These are phyloP conservation scores for Entomortierella parvispora DNA, from an alignment of 192 early-diverging fungal species.

Conservation along the genomic window DNA sequence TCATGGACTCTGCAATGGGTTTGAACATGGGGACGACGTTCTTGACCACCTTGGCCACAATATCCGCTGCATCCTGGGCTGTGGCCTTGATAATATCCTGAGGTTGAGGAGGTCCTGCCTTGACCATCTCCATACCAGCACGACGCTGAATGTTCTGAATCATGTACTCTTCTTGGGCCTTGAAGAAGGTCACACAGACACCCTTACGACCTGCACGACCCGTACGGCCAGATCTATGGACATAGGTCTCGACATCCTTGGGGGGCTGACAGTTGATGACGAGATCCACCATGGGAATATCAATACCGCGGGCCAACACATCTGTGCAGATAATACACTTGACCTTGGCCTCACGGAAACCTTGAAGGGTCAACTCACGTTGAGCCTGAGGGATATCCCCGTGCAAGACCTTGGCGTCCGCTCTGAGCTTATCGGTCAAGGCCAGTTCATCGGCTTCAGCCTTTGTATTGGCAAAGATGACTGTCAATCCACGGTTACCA, in stretches of 20 bases:
- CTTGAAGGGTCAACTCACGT: slow-evolving; percentile 82
- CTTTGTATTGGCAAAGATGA: slow-evolving; percentile 97
- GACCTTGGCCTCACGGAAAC: slow-evolving; percentile 88
- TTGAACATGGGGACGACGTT: slow-evolving; percentile 84
- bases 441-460: slow-evolving; percentile 85
- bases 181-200: slow-evolving; percentile 93
- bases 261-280: slow-evolving; percentile 98
- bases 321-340: slow-evolving; percentile 92
- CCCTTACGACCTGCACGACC: slow-evolving; percentile 91
- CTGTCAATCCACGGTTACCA: slow-evolving; percentile 75
- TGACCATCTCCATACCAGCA: slow-evolving; percentile 85
- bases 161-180: slow-evolving; percentile 86
- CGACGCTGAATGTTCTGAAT: slow-evolving; percentile 78
- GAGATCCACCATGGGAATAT: slow-evolving; percentile 96
- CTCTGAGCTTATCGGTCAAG: slow-evolving; percentile 77
- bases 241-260: slow-evolving; percentile 92
- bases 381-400: slow-evolving; percentile 86
- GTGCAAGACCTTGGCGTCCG: slow-evolving; percentile 83
- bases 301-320: slow-evolving; percentile 93
- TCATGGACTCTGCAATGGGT: slow-evolving; percentile 78
- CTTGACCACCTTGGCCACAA: slow-evolving; percentile 73
- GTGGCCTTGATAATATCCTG: slow-evolving; percentile 88
- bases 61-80: slow-evolving; percentile 78
- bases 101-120: slow-evolving; percentile 88
- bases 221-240: slow-evolving; percentile 95